These are phyloP conservation scores for Straminergon stramineum DNA, from an alignment of 225 moss, liverwort and hornwort species.

Conservation along the genomic window DNA sequence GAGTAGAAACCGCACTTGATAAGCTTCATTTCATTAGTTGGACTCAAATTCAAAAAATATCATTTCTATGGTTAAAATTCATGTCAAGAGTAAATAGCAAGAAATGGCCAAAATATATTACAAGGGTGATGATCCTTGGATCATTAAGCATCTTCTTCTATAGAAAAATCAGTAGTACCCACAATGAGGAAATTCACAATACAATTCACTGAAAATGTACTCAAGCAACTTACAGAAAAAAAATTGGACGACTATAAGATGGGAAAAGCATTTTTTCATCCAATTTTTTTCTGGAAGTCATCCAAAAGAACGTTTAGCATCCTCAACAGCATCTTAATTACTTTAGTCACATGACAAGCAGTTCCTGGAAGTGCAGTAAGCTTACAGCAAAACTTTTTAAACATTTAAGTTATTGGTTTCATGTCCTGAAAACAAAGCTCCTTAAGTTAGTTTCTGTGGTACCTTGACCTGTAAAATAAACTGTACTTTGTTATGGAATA, in stretches of 20 bases:
- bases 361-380: no score
- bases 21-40: neutral
- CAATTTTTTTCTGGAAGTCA: neutral
- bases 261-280: no score
- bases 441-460: neutral
- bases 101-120: neutral
- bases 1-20: neutral
- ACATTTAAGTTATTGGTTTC: neutral
- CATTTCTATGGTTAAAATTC: neutral
- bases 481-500: neutral
- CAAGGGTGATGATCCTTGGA: neutral
- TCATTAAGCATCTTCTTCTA: neutral
- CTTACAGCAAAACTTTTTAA: neutral
- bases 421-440: neutral
- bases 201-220: neutral
- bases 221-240: neutral
- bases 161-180: neutral
- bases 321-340: accelerated
- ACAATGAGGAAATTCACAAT: neutral
- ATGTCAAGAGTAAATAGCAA: neutral
- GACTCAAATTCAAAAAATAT: neutral
- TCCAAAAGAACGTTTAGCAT: neutral
- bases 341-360: neutral
- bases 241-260: no score
- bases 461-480: neutral